Evolutionary conservation across 192 early-diverging fungal species (phyloP).

Genomic region (Coemansia sp.): DNA sequence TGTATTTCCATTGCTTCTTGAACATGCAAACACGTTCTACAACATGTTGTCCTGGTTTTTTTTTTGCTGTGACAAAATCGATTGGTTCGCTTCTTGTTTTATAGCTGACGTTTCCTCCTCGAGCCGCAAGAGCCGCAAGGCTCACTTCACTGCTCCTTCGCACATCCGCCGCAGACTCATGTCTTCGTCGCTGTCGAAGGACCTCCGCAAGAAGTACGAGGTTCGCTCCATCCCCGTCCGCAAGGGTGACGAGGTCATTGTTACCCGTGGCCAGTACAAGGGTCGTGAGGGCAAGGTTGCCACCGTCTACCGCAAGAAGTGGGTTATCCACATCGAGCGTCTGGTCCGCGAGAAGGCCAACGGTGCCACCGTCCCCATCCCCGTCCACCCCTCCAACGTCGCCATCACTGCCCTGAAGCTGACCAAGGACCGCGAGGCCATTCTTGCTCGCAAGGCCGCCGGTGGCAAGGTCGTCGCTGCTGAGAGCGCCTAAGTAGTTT

Average conservation of each 20-base stretch:
- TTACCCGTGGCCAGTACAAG: slow-evolving; percentile 95
- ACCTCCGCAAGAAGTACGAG: slow-evolving; percentile 94
- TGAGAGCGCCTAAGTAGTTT: slow-evolving; percentile 29
- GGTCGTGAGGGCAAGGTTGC: slow-evolving; percentile 96
- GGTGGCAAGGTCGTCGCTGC: slow-evolving; percentile 38
- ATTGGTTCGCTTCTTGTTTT: slow-evolving; percentile 1
- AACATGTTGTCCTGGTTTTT: neutral
- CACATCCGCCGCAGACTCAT: slow-evolving; percentile 94
- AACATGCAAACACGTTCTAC: neutral
- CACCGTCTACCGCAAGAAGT: slow-evolving; percentile 98
- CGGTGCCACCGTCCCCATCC: slow-evolving; percentile 86
- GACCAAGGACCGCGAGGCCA: slow-evolving; percentile 91
- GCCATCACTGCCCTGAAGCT: slow-evolving; percentile 93
- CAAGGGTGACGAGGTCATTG: slow-evolving; percentile 95
- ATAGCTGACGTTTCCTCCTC: slow-evolving; percentile 83
- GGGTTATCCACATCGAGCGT: slow-evolving; percentile 98
- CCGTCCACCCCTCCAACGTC: slow-evolving; percentile 99
- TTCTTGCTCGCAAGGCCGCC: slow-evolving; percentile 86
- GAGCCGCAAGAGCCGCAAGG: slow-evolving; percentile 92
- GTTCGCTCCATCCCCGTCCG: slow-evolving; percentile 97
- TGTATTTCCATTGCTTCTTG: neutral
- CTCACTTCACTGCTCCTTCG: slow-evolving; percentile 98
- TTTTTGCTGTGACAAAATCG: neutral
- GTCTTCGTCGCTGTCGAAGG: slow-evolving; percentile 96
- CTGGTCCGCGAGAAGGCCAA: slow-evolving; percentile 97